Evolutionary conservation across 2,329 filamentous ascomycete species (phyloP).

Genomic region (Cordyceps cateniannulata): DNA sequence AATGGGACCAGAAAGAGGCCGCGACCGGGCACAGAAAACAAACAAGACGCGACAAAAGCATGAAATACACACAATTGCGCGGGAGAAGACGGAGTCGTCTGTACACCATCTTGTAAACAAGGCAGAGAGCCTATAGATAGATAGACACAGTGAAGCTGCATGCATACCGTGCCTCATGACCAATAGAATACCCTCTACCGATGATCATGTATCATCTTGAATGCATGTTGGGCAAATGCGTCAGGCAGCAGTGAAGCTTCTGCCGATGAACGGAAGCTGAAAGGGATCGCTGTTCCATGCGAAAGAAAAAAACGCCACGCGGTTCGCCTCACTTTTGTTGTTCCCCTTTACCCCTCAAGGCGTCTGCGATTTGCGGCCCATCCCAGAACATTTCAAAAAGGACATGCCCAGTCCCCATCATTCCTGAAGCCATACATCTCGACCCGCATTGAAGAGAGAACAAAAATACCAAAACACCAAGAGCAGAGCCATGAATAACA

Average conservation of each 20-base stretch:
- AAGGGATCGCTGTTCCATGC: background rate
- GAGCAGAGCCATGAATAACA: conserved; percentile 2
- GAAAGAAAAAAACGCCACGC: conserved; percentile 9
- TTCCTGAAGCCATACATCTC: too few species aligned
- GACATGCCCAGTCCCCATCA: background rate
- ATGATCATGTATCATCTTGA: background rate
- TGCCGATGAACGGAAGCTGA: background rate
- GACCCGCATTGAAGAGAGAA: too few species aligned
- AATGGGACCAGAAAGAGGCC: background rate
- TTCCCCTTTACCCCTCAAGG: background rate
- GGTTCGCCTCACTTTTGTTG: conserved; percentile 9
- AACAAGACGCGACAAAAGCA: background rate
- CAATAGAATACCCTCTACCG: background rate
- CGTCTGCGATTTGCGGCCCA: background rate
- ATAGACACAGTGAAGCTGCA: background rate
- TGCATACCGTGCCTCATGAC: background rate
- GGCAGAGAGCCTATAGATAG: conserved; percentile 1
- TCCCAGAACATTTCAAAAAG: background rate
- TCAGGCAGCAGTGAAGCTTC: background rate
- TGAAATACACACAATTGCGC: background rate
- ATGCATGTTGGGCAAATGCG: background rate
- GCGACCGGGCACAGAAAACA: background rate
- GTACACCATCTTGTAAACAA: background rate
- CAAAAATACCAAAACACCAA: background rate
- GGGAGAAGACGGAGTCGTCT: background rate